Evolutionary conservation across 352 stramenopile genomes (phyloP), one percentile per base, ranked within the genome.

Genomic region (Phytophthora brassicae): DNA sequence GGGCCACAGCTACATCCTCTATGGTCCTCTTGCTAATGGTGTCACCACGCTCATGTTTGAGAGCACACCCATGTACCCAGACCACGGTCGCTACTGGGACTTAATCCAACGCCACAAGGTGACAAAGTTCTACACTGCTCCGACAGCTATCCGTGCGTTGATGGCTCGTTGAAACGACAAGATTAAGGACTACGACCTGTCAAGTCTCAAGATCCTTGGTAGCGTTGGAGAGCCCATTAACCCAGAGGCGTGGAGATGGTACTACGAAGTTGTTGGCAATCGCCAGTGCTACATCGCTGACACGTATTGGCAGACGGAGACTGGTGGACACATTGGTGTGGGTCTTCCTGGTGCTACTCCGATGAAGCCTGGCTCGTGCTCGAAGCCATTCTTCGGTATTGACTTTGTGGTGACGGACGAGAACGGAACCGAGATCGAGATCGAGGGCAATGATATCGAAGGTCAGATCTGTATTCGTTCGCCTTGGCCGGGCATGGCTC

Each of bases 191-290:
- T 67, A 68, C 13, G 60, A 68, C 23, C 31, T 66, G 9, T 64
- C 85, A 55, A 91, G 77, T 23, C 81, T 99, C 16, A 89, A 94
- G 38, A 79, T 99, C 19, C 79, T 99, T 11, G 97, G 97, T 16
- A 98, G 91, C 44, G 97, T 99, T 14, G 97, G 97, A 22, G 97
- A 99, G 75, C 97, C 97, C 7, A 99, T 99, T 74, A 99, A 99
- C 77, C 96, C 96, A 0, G 96, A 98, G 70, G 79, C 78, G 9
- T 99, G 95, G 96, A 80, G 88, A 36, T 99, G 96, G 96, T 99
- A 99, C 74, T 98, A 96, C 68, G 82, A 98, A 56, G 73, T 96
- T 17, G 89, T 98, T 41, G 86, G 86, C 19, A 72, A 88, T 23
- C 73, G 66, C 16, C 60, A 88, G 26, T 98, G 94, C 73, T 89